Conservation (phyloP, 495 filamentous ascomycete genomes). For the Penicillium longicatenatum region DNA sequence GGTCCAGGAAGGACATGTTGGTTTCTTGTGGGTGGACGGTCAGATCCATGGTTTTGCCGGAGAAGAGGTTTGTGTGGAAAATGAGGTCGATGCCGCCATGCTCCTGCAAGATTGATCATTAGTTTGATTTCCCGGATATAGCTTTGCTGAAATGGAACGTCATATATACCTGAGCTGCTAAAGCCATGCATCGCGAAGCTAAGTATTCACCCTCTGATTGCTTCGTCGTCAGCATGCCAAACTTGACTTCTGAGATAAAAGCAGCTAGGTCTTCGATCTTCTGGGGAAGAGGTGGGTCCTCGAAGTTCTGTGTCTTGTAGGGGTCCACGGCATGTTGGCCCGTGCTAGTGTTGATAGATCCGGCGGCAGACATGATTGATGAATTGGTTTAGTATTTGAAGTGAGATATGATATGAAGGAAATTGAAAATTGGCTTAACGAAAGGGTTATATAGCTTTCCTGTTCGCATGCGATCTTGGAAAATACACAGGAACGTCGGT, state of each 20-base stretch:
- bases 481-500: slow-evolving; percentile 24
- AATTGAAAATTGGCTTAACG: neutral
- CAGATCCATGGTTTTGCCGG: slow-evolving; percentile 87
- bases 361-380: slow-evolving; percentile 32
- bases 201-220: slow-evolving; percentile 71
- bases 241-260: slow-evolving; percentile 73
- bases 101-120: slow-evolving; percentile 52
- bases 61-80: slow-evolving; percentile 94
- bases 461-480: slow-evolving; percentile 12
- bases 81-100: slow-evolving; percentile 79
- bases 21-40: slow-evolving; percentile 65
- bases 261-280: slow-evolving; percentile 75
- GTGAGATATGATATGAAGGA: neutral
- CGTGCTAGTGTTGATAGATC: slow-evolving; percentile 60
- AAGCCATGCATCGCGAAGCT: slow-evolving; percentile 83
- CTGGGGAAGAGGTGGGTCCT: slow-evolving; percentile 63
- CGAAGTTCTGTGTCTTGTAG: slow-evolving; percentile 72
- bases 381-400: neutral
- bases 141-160: no score
- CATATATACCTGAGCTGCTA: slow-evolving; percentile 83
- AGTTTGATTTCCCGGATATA: neutral
- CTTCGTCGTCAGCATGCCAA: slow-evolving; percentile 73
- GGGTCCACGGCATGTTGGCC: slow-evolving; percentile 70
- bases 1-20: slow-evolving; percentile 85
- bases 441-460: neutral